These are phyloP conservation scores for Candida andamanensis DNA, from an alignment of 805 yeast genomes.

Conservation along the genomic window DNA sequence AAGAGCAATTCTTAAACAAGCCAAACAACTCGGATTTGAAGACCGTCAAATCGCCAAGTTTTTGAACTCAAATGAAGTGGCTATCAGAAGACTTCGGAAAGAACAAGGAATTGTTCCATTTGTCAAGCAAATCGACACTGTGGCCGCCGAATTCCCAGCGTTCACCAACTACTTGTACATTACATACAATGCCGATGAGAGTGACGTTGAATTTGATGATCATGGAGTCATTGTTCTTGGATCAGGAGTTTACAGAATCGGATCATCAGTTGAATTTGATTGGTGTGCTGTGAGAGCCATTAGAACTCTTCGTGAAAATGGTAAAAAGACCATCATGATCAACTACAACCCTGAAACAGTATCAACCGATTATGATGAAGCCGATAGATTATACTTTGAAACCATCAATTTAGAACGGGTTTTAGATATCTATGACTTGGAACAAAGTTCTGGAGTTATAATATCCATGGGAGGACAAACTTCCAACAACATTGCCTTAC, in stretches of 20 bases:
- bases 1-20: constrained; percentile 60
- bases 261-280: constrained; percentile 97
- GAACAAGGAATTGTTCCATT: constrained; percentile 85
- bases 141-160: constrained; percentile 99
- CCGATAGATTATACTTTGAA: constrained; percentile 93
- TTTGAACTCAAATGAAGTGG: constrained; percentile 84
- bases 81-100: constrained; percentile 82
- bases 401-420: constrained; percentile 92
- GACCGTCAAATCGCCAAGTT: constrained; percentile 94
- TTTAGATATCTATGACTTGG: constrained; percentile 89
- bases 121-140: constrained; percentile 96
- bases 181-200: constrained; percentile 87
- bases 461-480: constrained; percentile 99
- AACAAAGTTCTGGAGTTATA: constrained; percentile 85
- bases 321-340: constrained; percentile 90
- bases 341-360: constrained; percentile 99
- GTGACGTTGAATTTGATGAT: constrained; percentile 85
- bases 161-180: constrained; percentile 89
- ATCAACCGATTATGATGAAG: constrained; percentile 97
- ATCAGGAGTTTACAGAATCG: constrained; percentile 97
- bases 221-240: constrained; percentile 95
- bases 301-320: constrained; percentile 73
- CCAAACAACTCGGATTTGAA: constrained; percentile 94
- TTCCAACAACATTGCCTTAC: constrained; percentile 91
- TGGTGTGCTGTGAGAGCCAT: constrained; percentile 99